phyloP scores from a whole-genome alignment of 139 green algal species.

The Tetradesmus obliquus region DNA sequence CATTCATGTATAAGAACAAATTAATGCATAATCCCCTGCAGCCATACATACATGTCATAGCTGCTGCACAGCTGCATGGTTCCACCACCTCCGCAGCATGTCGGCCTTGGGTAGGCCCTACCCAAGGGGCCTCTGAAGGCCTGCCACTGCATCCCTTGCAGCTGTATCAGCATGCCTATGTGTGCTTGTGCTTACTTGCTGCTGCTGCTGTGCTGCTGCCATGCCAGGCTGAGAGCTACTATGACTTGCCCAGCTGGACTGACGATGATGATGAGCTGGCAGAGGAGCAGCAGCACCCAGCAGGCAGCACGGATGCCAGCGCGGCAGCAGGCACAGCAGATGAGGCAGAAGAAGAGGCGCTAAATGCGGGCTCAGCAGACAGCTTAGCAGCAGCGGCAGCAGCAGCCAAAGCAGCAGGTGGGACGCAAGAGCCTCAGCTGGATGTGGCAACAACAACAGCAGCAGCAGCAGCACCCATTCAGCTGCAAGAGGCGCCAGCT shows the following conservation, averaged over 20 bases:
- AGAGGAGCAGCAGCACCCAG: background rate
- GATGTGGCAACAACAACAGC: background rate
- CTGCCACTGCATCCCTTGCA: no score
- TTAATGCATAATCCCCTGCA: no score
- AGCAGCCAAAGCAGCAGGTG: background rate
- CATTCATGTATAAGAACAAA: no score
- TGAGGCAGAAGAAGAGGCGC: background rate
- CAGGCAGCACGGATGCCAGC: background rate
- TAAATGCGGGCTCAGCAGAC: background rate
- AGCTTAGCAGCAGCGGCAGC: background rate
- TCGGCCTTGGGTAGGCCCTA: no score
- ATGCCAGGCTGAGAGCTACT: slow-evolving; percentile 21
- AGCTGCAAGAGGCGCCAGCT: background rate
- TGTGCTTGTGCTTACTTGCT: background rate
- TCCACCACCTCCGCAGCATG: no score
- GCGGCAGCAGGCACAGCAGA: background rate
- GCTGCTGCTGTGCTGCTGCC: background rate
- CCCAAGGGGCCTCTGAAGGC: no score
- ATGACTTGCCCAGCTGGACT: slow-evolving; percentile 10
- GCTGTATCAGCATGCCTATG: no score
- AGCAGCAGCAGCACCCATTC: background rate
- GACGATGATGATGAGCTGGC: slow-evolving; percentile 27
- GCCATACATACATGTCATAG: no score
- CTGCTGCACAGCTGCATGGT: no score
- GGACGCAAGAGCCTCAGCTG: background rate